phyloP scores from a whole-genome alignment of 2,329 filamentous ascomycete genomes.

The Xylaria digitata region DNA sequence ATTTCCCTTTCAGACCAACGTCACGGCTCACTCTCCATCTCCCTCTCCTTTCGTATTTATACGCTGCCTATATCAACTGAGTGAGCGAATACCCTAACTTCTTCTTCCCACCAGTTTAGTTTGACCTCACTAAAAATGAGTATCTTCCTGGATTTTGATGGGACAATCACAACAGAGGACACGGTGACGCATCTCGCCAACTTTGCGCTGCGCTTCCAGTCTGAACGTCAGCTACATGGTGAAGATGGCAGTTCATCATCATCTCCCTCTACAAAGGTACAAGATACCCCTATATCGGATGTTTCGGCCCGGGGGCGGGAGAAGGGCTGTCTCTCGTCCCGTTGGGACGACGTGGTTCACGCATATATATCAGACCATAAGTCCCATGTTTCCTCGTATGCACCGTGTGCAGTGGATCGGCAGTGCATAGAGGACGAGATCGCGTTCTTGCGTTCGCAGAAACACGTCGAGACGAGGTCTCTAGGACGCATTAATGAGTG shows the following conservation, averaged over 20 bases:
- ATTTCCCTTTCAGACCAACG: slow-evolving; percentile 7
- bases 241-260: slow-evolving; percentile 29
- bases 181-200: slow-evolving; percentile 62
- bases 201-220: slow-evolving; percentile 54
- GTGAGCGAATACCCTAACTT: slow-evolving; percentile 1
- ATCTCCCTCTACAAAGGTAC: not conserved
- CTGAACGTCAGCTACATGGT: not conserved
- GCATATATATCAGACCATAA: slow-evolving; percentile 58
- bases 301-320: not conserved
- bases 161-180: slow-evolving; percentile 67
- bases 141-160: slow-evolving; percentile 69
- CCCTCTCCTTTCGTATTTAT: not conserved
- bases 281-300: not conserved
- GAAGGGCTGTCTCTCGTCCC: slow-evolving; percentile 50
- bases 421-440: slow-evolving; percentile 45
- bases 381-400: slow-evolving; percentile 52
- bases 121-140: slow-evolving; percentile 31
- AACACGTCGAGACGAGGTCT: slow-evolving; percentile 59
- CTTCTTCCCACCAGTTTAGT: not conserved
- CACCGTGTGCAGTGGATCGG: slow-evolving; percentile 50
- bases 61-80: not conserved
- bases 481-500: slow-evolving; percentile 57
- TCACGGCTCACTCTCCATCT: not conserved
- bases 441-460: slow-evolving; percentile 57
- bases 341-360: slow-evolving; percentile 60